Base-by-base conservation (phyloP, 768 basidiomycete genomes). In the Cytidiella melzeri region DNA sequence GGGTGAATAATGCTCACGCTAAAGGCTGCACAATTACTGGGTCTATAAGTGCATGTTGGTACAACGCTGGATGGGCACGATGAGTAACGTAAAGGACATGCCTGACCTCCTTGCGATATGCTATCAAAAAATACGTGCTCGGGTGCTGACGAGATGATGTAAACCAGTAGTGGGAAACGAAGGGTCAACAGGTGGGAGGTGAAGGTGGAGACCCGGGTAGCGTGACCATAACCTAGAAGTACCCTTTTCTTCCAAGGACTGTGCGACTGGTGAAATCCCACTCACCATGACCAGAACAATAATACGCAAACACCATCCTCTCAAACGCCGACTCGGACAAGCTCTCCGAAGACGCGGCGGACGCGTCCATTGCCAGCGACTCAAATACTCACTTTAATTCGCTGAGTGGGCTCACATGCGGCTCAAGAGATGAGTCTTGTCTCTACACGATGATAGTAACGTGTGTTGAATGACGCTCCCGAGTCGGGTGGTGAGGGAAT, bases 11-110 rank as follows among this genome's bases (percentile, higher is more conserved):
- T 25, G 68, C 81, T 62, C 63, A 89, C 79, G 87, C 87, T 52
- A 89, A 67, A 47, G 87, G 87, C 61, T 91, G 87, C 6, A 83
- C 79, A 36, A 91, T 84, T 40, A 89, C 81, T 6, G 87, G 86
- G 61, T 89, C 87, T 38, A 89, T 83, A 48, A 84, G 73, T 10
- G 83, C 81, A 63, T 77, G 75, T 41, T 86, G 77, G 66, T 89
- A 89, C 34, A 61, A 52, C 2, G 85, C 86, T 63, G 19, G 2
- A 18, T 3, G 41, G n/a, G 39, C 28, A 20, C 10, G n/a, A 13
- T 20, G 25, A 21, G n/a, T 12, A 13, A 38, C 26, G n/a, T 25
- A 23, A 20, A 11, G 3, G 19, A 6, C 28, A 5, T 25, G 5
- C 44, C 57, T 7, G 43, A 63, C 62, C 62, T 41, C 86, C 87